Evolutionary conservation across 2,329 filamentous ascomycete genomes (phyloP).

Genomic region (Fusarium sp.): DNA sequence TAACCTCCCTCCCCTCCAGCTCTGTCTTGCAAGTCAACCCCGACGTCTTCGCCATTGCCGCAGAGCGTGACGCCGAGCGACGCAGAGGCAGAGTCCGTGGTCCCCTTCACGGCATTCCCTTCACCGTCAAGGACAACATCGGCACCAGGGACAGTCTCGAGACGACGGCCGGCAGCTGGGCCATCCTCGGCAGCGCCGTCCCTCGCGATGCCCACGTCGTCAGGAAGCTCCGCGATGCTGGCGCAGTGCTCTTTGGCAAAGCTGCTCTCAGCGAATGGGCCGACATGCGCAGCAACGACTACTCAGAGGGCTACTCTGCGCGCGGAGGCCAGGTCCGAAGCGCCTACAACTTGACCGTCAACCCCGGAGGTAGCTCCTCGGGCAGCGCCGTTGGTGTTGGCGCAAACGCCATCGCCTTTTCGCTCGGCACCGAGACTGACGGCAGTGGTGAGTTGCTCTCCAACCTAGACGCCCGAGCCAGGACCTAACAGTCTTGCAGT

Average conservation of each 20-base stretch:
- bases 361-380: constrained; percentile 74
- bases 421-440: constrained; percentile 79
- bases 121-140: constrained; percentile 73
- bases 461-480: not conserved
- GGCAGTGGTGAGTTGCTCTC: constrained; percentile 59
- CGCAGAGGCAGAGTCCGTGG: constrained; percentile 64
- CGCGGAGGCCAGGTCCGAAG: constrained; percentile 71
- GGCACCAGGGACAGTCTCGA: constrained; percentile 81
- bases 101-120: constrained; percentile 78
- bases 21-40: constrained; percentile 74
- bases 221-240: constrained; percentile 66
- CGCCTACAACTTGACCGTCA: constrained; percentile 74
- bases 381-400: constrained; percentile 72
- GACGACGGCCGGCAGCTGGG: constrained; percentile 76
- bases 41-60: constrained; percentile 70
- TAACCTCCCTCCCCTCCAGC: constrained; percentile 44
- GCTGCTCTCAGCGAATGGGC: constrained; percentile 79
- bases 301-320: constrained; percentile 73
- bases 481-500: constrained; percentile 50
- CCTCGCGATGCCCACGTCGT: constrained; percentile 75
- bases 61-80: constrained; percentile 68
- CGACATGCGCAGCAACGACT: constrained; percentile 72
- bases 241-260: constrained; percentile 76
- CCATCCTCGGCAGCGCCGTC: constrained; percentile 70
- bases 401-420: constrained; percentile 69